Evolutionary conservation across 1,284 basidiomycete genomes (phyloP), one percentile per base, ranked within the genome.

Genomic region (Ustilago loliicola): DNA sequence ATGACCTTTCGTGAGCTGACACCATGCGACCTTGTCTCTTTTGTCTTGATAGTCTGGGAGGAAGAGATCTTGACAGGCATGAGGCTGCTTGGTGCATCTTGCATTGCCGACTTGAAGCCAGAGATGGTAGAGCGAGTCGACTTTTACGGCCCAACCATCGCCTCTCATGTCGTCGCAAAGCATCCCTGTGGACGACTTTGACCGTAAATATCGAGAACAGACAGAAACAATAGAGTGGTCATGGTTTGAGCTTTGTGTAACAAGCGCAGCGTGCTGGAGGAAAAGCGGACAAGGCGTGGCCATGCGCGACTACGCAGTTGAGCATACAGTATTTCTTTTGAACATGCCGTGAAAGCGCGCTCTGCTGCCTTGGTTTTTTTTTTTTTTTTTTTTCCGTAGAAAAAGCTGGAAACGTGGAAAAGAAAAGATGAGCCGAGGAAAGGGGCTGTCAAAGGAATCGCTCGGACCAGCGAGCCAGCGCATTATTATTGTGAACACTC

Each of bases 301-400:
- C 29, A 66, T 66, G 65, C 65, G 57, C 36, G n/a, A 25, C 32
- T 52, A 66, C 65, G 58, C 54, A 40, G 25, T 56, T 42, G n/a
- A 48, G 53, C 65, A 61, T 50, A n/a, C n/a, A n/a, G n/a, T n/a
- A n/a, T n/a, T n/a, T n/a, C 5, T 15, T 48, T 17, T 50, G 25
- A 50, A 25, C 36, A 27, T 27, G 3, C 38, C 32, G 34, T 21
- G 32, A 51, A 40, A 29, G 34, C n/a, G 48, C 21, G 47, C 47
- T 50, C 25, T 50, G 47, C 47, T 27, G 47, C 47, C 47, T 25
- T 29, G 21, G 50, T n/a, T 53, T 1, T 34, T 34, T 34, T 34
- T 51, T 42, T 32, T 61, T 6, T 25, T 38, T 38, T 34, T 38
- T 42, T 32, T 61, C 25, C 47, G 13, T 25, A 50, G 47, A 40